Evolutionary conservation across 352 stramenopile species (phyloP).

Genomic region (Discostella stelligera): DNA sequence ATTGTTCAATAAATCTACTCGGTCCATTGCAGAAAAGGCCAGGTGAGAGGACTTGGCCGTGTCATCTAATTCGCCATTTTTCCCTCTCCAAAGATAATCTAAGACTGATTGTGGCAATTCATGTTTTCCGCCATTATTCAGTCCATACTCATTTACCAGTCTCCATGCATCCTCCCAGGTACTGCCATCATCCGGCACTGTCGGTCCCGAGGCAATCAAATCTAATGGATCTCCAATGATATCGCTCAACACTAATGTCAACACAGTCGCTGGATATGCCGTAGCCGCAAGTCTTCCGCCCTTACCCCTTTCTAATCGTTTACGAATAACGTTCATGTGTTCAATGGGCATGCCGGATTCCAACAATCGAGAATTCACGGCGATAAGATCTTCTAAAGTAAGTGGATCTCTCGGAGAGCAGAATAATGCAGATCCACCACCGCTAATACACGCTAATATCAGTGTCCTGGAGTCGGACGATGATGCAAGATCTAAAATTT

Average conservation of each 20-base stretch:
- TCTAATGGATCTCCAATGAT: slow-evolving; percentile 81
- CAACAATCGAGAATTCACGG: slow-evolving; percentile 63
- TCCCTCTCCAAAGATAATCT: slow-evolving; percentile 46
- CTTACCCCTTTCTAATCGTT: slow-evolving; percentile 74
- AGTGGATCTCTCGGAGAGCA: slow-evolving; percentile 63
- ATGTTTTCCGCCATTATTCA: slow-evolving; percentile 38
- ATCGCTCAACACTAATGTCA: slow-evolving; percentile 63
- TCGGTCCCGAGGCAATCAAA: slow-evolving; percentile 79
- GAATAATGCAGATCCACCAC: slow-evolving; percentile 77
- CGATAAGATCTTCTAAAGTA: slow-evolving; percentile 64
- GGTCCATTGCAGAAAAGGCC: slow-evolving; percentile 41
- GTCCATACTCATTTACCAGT: slow-evolving; percentile 53
- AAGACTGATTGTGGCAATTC: slow-evolving; percentile 58
- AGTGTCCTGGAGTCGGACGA: slow-evolving; percentile 41
- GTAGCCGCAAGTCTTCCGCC: slow-evolving; percentile 59
- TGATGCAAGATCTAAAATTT: slow-evolving; percentile 62
- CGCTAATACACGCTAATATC: slow-evolving; percentile 71
- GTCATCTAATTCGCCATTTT: slow-evolving; percentile 49
- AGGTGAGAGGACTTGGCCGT: slow-evolving; percentile 52
- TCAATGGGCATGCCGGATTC: slow-evolving; percentile 72
- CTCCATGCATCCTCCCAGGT: slow-evolving; percentile 58
- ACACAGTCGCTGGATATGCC: slow-evolving; percentile 56
- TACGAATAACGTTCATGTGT: slow-evolving; percentile 81
- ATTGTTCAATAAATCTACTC: slow-evolving; percentile 4
- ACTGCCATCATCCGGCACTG: slow-evolving; percentile 67